Evolutionary conservation across 306 rosid genomes (phyloP).

Genomic region (Argentina anserina): DNA sequence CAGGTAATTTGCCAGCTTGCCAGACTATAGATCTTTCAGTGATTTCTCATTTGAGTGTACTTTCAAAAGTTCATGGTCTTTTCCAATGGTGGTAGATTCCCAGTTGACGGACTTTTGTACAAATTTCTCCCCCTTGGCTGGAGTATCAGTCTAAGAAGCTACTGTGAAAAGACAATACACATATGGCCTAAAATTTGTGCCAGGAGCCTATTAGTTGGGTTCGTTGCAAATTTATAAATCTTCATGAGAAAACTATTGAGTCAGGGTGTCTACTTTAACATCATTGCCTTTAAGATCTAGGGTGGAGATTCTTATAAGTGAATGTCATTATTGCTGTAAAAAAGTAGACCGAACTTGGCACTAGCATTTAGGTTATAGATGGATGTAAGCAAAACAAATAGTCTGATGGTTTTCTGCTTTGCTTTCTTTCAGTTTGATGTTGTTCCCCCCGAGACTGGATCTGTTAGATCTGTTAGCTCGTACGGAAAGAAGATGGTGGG

Average conservation of each 20-base stretch:
- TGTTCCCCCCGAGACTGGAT: conserved; percentile 88
- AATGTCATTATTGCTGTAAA: not conserved
- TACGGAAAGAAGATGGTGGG: conserved; percentile 51
- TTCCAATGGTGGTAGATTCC: not conserved
- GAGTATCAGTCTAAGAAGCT: not conserved
- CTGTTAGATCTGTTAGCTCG: conserved; percentile 81
- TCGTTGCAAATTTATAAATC: not conserved
- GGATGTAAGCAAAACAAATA: not conserved
- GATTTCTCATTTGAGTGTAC: not conserved
- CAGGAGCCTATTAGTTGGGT: not conserved
- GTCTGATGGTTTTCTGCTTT: conserved; percentile 13
- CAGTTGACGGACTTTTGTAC: not conserved
- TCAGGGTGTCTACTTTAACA: not conserved
- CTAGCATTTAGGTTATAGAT: not conserved
- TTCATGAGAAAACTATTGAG: not conserved
- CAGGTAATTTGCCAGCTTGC: conserved; percentile 50
- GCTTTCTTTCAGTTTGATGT: conserved; percentile 65
- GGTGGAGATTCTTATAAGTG: not conserved
- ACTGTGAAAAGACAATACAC: not conserved
- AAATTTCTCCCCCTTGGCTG: not conserved
- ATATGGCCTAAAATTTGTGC: not conserved
- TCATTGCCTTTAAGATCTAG: not conserved
- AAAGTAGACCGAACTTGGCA: not conserved
- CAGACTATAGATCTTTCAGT: not conserved
- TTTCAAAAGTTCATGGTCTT: not conserved